Percentiles rank a stretch among this genome's conserved stretches.
These are phyloP conservation scores for Barnettozyma wickerhamii DNA, from an alignment of 805 yeast species.

Conservation along the genomic window DNA sequence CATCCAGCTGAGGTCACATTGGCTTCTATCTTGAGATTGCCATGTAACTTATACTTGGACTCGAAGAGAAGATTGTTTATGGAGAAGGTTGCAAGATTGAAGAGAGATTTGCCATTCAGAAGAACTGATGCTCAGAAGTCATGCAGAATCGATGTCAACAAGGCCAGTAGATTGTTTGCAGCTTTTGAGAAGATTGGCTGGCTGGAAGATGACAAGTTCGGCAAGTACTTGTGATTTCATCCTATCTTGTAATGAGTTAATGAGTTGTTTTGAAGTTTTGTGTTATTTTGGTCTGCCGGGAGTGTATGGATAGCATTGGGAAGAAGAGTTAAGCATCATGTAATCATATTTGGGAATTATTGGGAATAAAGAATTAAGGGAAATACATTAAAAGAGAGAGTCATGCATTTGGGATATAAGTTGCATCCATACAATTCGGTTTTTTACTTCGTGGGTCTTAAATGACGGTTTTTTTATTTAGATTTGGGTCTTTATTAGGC, in stretches of 20 bases:
- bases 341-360: conserved; percentile 30
- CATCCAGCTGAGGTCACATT: conserved; percentile 89
- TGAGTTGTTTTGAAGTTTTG: too few relatives aligned
- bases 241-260: background rate
- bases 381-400: too few relatives aligned
- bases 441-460: background rate
- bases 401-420: too few relatives aligned
- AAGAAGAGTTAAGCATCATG: too few relatives aligned
- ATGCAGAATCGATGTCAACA: conserved; percentile 94
- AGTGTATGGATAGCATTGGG: conserved; percentile 28
- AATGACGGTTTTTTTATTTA: background rate
- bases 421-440: background rate
- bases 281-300: background rate
- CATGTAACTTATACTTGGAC: conserved; percentile 77
- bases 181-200: conserved; percentile 96
- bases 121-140: conserved; percentile 98
- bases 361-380: too few relatives aligned
- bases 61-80: conserved; percentile 82
- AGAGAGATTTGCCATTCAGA: conserved; percentile 78
- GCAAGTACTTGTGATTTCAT: conserved; percentile 32
- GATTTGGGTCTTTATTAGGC: background rate
- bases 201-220: conserved; percentile 76
- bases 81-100: conserved; percentile 80
- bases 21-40: conserved; percentile 86
- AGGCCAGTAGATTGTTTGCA: conserved; percentile 88